Percentiles rank a stretch among this genome's conserved stretches.
Evolutionary conservation across 768 basidiomycete species (phyloP).

Genomic region (Rubroboletus pulcherrimus): DNA sequence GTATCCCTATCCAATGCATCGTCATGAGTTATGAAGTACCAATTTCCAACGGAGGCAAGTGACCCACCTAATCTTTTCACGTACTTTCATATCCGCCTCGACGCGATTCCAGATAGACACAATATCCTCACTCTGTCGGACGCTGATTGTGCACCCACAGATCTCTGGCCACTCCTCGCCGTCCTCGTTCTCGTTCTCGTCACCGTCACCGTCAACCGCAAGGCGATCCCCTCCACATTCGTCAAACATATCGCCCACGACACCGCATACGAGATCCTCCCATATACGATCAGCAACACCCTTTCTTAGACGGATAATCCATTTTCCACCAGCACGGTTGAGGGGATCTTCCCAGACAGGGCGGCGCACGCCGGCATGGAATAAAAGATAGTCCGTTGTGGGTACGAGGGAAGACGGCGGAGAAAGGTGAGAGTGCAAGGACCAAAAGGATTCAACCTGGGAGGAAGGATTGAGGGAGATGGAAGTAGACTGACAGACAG

Average conservation of each 20-base stretch:
- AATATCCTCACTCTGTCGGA: slow-evolving; percentile 91
- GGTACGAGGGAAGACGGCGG: slow-evolving; percentile 80
- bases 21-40: slow-evolving; percentile 1
- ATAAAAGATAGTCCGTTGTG: slow-evolving; percentile 92
- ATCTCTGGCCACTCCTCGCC: slow-evolving; percentile 70
- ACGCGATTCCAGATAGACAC: slow-evolving; percentile 88
- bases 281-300: slow-evolving; percentile 87
- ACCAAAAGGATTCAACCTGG: slow-evolving; percentile 94
- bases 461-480: slow-evolving; percentile 6
- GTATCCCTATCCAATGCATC: slow-evolving; percentile 56
- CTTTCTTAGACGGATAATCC: slow-evolving; percentile 91
- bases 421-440: slow-evolving; percentile 86
- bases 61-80: slow-evolving; percentile 77
- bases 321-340: slow-evolving; percentile 86
- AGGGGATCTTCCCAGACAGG: slow-evolving; percentile 97
- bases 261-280: slow-evolving; percentile 84
- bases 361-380: slow-evolving; percentile 78
- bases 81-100: slow-evolving; percentile 70
- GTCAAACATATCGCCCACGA: slow-evolving; percentile 89
- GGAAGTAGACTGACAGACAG: neutral
- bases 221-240: slow-evolving; percentile 42
- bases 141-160: slow-evolving; percentile 93
- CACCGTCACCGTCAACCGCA: slow-evolving; percentile 30
- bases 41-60: slow-evolving; percentile 27
- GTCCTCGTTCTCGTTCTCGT: slow-evolving; percentile 35